phyloP scores from a whole-genome alignment of 495 filamentous ascomycete genomes.

The Penicillium coprophilum region DNA sequence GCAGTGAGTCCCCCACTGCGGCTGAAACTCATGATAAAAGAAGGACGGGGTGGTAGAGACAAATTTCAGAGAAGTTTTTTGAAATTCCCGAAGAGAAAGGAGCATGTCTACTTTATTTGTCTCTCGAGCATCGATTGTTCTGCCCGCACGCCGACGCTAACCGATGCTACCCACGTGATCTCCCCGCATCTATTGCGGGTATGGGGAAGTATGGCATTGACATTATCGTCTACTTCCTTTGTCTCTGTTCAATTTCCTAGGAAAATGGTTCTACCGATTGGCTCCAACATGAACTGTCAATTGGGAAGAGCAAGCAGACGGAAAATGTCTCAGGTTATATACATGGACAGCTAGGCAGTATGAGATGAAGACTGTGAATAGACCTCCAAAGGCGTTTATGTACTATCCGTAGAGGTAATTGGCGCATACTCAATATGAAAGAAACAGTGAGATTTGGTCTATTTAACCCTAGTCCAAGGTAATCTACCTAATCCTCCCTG shows the following conservation, averaged over 20 bases:
- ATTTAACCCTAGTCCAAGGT: background rate
- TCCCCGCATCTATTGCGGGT: slow-evolving; percentile 25
- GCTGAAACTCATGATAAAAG: slow-evolving; percentile 37
- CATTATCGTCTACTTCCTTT: background rate
- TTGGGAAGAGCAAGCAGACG: background rate
- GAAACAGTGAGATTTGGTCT: background rate
- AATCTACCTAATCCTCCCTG: background rate
- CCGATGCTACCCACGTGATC: slow-evolving; percentile 42
- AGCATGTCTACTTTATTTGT: slow-evolving; percentile 22
- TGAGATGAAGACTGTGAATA: background rate
- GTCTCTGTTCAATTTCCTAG: no score
- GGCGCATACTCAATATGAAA: background rate
- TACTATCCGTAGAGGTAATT: background rate
- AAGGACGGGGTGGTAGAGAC: slow-evolving; percentile 2
- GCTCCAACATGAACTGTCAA: background rate
- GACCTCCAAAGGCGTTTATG: background rate
- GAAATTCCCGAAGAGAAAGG: slow-evolving; percentile 5
- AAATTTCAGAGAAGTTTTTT: background rate
- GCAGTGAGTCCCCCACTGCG: slow-evolving; percentile 31
- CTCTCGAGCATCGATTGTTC: slow-evolving; percentile 9
- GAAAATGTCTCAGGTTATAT: background rate
- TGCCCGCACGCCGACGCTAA: slow-evolving; percentile 40
- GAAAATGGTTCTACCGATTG: no score
- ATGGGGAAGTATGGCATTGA: slow-evolving; percentile 2
- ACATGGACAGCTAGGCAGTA: background rate